phyloP scores from a whole-genome alignment of 2,329 filamentous ascomycete genomes.

The Trichophyton equinum region DNA sequence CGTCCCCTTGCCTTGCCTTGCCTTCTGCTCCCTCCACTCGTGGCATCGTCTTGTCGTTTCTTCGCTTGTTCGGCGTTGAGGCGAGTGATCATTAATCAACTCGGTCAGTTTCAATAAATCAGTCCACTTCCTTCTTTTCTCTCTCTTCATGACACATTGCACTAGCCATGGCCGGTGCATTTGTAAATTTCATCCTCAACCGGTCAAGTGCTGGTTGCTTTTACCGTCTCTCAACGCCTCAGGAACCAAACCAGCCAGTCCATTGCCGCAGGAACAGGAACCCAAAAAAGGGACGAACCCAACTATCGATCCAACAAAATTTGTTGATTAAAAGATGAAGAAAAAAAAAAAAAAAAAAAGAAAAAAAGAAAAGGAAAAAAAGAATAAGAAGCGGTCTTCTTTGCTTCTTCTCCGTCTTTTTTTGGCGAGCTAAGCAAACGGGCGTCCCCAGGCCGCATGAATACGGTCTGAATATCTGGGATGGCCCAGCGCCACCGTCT shows the following conservation, averaged over 20 bases:
- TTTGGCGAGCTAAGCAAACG: background rate
- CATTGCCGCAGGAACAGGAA: conserved; percentile 1
- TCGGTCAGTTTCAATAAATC: background rate
- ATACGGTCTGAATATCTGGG: background rate
- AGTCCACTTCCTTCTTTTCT: background rate
- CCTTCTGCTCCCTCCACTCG: background rate
- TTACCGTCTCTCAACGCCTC: background rate
- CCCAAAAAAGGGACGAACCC: background rate
- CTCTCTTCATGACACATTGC: background rate
- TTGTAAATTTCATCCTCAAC: background rate
- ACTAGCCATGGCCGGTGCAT: background rate
- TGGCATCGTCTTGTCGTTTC: background rate
- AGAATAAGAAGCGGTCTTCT: too few species aligned
- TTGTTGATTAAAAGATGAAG: background rate
- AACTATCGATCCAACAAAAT: background rate
- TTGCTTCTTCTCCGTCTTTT: background rate
- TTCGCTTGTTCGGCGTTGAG: background rate
- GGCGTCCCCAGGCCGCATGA: background rate
- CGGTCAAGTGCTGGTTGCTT: background rate
- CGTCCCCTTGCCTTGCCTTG: too few species aligned
- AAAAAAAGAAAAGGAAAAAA: too few species aligned
- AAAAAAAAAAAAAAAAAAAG: background rate
- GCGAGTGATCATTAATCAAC: background rate
- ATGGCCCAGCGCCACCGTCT: background rate
- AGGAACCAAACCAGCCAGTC: background rate